phyloP scores from a whole-genome alignment of 1,284 basidiomycete genomes.

The Kwoniella shivajii region DNA sequence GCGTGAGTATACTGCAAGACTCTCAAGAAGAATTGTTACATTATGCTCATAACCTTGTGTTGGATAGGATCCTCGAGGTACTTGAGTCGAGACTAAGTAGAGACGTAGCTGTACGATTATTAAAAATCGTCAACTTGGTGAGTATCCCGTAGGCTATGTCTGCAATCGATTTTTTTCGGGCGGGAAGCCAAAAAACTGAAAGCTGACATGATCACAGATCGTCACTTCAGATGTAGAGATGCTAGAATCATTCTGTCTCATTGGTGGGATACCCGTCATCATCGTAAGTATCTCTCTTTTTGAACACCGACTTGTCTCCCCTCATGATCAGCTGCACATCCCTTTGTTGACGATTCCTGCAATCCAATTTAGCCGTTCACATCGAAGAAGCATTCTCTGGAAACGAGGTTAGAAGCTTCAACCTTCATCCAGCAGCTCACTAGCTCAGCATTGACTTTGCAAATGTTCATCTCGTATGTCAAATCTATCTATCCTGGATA shows the following conservation, averaged over 20 bases:
- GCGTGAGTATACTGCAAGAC: conserved; percentile 55
- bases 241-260: conserved; percentile 91
- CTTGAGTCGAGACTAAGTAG: conserved; percentile 77
- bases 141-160: not conserved
- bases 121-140: conserved; percentile 88
- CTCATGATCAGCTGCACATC: not conserved
- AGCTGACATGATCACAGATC: conserved; percentile 61
- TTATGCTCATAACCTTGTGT: no score
- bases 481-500: not conserved
- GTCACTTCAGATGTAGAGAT: conserved; percentile 82
- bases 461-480: conserved; percentile 94
- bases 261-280: conserved; percentile 89
- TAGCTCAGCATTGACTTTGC: conserved; percentile 86
- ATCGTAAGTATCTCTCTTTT: conserved; percentile 63
- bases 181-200: not conserved
- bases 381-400: conserved; percentile 88
- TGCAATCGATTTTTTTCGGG: not conserved
- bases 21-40: not conserved
- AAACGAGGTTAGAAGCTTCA: conserved; percentile 92
- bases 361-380: conserved; percentile 65
- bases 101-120: conserved; percentile 78
- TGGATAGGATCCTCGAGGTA: conserved; percentile 72
- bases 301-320: not conserved
- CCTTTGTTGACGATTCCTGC: conserved; percentile 54
- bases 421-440: conserved; percentile 90